Conservation (phyloP, 805 yeast species). For the Pichia cabralensis region DNA sequence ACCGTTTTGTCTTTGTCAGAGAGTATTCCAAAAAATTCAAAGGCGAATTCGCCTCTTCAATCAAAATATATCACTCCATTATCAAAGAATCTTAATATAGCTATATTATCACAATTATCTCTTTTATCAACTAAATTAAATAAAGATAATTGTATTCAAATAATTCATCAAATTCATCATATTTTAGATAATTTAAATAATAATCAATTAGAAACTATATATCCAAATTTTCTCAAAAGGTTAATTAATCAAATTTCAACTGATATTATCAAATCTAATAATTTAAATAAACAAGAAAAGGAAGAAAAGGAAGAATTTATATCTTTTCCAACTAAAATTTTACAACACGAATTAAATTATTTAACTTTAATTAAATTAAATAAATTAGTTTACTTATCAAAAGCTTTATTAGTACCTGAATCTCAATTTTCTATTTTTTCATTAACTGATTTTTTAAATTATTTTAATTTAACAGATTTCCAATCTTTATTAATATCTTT, state of each 20-base stretch:
- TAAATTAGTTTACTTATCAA: constrained; percentile 10
- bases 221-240: constrained; percentile 24
- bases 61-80: constrained; percentile 4
- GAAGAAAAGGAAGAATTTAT: too few species aligned
- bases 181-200: constrained; percentile 34
- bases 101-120: constrained; percentile 43
- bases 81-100: constrained; percentile 15
- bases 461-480: constrained; percentile 16
- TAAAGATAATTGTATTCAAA: constrained; percentile 29
- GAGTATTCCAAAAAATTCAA: too few species aligned
- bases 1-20: constrained; percentile 8
- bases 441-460: constrained; percentile 23
- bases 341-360: constrained; percentile 17
- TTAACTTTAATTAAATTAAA: constrained; percentile 14
- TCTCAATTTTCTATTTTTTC: constrained; percentile 22
- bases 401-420: constrained; percentile 14
- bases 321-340: constrained; percentile 14
- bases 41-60: constrained; percentile 20
- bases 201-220: constrained; percentile 27
- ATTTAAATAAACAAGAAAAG: too few species aligned
- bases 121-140: constrained; percentile 38
- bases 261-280: constrained; percentile 15
- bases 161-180: constrained; percentile 36
- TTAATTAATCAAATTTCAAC: constrained; percentile 22
- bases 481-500: constrained; percentile 20